These are phyloP conservation scores for Botryotinia calthae DNA, from an alignment of 2,329 filamentous ascomycete species.

Conservation along the genomic window DNA sequence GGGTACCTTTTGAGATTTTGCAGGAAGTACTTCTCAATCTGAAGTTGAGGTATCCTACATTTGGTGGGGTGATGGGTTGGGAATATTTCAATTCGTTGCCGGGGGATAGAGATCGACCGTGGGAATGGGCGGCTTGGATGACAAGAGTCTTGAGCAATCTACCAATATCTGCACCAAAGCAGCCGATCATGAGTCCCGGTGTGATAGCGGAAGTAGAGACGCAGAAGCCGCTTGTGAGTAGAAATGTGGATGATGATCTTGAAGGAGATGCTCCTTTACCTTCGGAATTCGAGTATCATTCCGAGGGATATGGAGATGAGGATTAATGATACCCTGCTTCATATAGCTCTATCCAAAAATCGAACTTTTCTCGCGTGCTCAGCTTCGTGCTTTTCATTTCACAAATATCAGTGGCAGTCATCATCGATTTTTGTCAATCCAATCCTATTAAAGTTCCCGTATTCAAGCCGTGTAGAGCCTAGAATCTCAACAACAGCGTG, in stretches of 20 bases:
- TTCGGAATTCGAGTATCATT: constrained; percentile 27
- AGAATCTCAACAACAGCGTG: neutral
- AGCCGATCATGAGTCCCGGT: neutral
- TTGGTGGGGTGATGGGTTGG: constrained; percentile 93
- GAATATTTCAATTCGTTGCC: constrained; percentile 86
- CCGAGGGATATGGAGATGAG: constrained; percentile 25
- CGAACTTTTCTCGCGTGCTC: too few species aligned
- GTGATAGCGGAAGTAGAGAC: neutral
- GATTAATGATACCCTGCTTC: constrained; percentile 17
- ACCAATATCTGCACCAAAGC: neutral
- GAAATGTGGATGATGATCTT: constrained; percentile 19
- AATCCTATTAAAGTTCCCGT: neutral
- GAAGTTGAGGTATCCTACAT: constrained; percentile 59
- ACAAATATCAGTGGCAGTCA: neutral
- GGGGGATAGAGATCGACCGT: constrained; percentile 60
- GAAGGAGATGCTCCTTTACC: constrained; percentile 25
- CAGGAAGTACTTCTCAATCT: constrained; percentile 56
- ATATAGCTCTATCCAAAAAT: neutral
- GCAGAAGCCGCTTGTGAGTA: neutral
- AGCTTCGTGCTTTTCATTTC: neutral
- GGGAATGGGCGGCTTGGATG: constrained; percentile 76
- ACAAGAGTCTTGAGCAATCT: constrained; percentile 25
- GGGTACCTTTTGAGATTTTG: constrained; percentile 58
- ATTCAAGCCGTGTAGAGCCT: neutral
- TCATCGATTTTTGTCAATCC: neutral